Conservation (phyloP, 805 yeast species). For the Lachancea mirantina region DNA sequence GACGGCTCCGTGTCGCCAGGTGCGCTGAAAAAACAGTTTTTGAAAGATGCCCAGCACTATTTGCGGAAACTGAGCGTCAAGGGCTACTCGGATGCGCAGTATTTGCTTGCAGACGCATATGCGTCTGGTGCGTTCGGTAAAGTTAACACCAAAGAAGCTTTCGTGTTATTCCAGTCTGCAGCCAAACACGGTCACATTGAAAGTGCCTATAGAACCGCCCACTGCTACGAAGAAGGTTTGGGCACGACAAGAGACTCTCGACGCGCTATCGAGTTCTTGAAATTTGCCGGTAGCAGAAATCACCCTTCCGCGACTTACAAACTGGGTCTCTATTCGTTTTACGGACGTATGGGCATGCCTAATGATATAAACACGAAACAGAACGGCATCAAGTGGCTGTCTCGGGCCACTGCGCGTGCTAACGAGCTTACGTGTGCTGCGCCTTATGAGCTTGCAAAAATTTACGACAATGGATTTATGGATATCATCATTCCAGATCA, state of each 20-base stretch:
- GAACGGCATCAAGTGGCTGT: constrained; percentile 87
- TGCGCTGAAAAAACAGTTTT: constrained; percentile 44
- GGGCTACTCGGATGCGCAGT: constrained; percentile 87
- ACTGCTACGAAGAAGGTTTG: constrained; percentile 88
- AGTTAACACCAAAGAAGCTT: constrained; percentile 70
- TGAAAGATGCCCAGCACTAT: constrained; percentile 71
- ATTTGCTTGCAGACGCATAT: constrained; percentile 82
- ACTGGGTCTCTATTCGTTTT: constrained; percentile 78
- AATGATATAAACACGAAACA: constrained; percentile 63
- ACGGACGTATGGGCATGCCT: constrained; percentile 76
- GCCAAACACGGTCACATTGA: constrained; percentile 93
- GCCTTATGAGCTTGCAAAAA: constrained; percentile 84
- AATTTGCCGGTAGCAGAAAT: constrained; percentile 81
- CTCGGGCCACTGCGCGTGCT: constrained; percentile 79
- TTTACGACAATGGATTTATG: constrained; percentile 73
- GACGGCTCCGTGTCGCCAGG: constrained; percentile 12
- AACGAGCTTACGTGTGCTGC: constrained; percentile 85
- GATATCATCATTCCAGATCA: constrained; percentile 82
- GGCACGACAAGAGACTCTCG: constrained; percentile 87
- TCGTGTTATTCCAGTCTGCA: constrained; percentile 71
- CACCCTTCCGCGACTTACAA: constrained; percentile 98
- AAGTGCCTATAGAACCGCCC: constrained; percentile 83
- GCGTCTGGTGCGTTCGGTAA: constrained; percentile 80
- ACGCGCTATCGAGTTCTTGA: constrained; percentile 73
- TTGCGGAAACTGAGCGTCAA: constrained; percentile 66